Evolutionary conservation across 177 flowering plant genomes (phyloP).

Genomic region (Tripterygium wilfordii): DNA sequence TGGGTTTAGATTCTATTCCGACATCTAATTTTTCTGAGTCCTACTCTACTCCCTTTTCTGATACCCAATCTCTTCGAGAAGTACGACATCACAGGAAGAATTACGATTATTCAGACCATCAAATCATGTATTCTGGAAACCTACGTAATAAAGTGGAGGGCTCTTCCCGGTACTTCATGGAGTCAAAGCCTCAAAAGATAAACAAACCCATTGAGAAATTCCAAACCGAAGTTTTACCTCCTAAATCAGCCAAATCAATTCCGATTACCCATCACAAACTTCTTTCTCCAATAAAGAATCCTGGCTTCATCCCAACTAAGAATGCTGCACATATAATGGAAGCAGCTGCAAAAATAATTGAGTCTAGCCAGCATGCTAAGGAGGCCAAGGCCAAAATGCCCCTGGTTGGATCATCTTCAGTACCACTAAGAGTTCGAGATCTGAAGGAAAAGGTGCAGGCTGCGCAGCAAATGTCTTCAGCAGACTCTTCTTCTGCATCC

Average conservation of each 20-base stretch:
- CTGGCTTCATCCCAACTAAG: conserved; percentile 51
- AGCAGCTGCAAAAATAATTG: conserved; percentile 84
- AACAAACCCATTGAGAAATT: conserved; percentile 68
- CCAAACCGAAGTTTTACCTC: conserved; percentile 75
- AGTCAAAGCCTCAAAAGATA: conserved; percentile 35
- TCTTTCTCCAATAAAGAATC: conserved; percentile 86
- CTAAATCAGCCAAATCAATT: conserved; percentile 71
- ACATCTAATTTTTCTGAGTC: conserved; percentile 46
- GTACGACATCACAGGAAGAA: conserved; percentile 28
- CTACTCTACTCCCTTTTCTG: conserved; percentile 49
- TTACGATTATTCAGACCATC: conserved; percentile 29
- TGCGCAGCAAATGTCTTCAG: conserved; percentile 26
- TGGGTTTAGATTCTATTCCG: conserved; percentile 90
- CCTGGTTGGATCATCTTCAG: conserved; percentile 41
- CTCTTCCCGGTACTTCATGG: conserved; percentile 23
- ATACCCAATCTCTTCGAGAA: conserved; percentile 44
- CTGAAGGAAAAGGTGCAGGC: conserved; percentile 57
- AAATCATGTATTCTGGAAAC: conserved; percentile 24
- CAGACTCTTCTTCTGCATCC: conserved; percentile 16
- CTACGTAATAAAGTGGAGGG: conserved; percentile 21
- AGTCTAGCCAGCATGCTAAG: conserved; percentile 47
- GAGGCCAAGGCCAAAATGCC: conserved; percentile 37
- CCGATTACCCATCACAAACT: conserved; percentile 73
- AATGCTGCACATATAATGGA: conserved; percentile 81
- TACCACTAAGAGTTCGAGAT: conserved; percentile 46